These are phyloP conservation scores for Salvia hispanica DNA, from an alignment of 257 asterid species.

Conservation along the genomic window DNA sequence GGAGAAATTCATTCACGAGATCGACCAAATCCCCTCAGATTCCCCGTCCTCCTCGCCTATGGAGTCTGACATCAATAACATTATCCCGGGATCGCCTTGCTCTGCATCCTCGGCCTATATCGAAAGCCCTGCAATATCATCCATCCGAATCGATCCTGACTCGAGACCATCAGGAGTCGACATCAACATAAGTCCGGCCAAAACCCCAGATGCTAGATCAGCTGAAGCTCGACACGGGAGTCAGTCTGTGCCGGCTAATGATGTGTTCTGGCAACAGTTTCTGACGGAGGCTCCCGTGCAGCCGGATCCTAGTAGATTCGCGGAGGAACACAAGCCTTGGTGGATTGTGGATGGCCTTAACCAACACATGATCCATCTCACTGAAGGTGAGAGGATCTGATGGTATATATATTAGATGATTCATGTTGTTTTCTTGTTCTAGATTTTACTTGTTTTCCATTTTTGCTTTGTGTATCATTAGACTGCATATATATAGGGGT, in stretches of 20 bases:
- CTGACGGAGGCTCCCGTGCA: conserved; percentile 66
- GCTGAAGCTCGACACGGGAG: conserved; percentile 20
- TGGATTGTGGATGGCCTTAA: conserved; percentile 60
- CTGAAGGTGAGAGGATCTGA: conserved; percentile 46
- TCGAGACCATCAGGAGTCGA: conserved; percentile 42
- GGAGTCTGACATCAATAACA: conserved; percentile 49
- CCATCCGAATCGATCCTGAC: conserved; percentile 46
- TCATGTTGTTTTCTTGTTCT: conserved; percentile 7
- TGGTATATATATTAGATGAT: conserved; percentile 33
- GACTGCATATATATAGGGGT: too few species aligned
- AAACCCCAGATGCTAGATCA: conserved; percentile 1
- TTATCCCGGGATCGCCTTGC: not conserved
- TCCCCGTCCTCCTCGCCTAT: conserved; percentile 37
- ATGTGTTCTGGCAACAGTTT: conserved; percentile 89
- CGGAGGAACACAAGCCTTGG: conserved; percentile 51
- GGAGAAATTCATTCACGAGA: conserved; percentile 56
- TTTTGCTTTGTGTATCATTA: not conserved
- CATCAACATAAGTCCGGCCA: conserved; percentile 33
- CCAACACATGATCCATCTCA: conserved; percentile 55
- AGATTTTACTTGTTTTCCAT: conserved; percentile 21
- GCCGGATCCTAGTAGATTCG: conserved; percentile 35
- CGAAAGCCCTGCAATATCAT: conserved; percentile 31
- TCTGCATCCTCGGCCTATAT: conserved; percentile 40
- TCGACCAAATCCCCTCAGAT: conserved; percentile 37
- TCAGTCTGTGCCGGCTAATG: conserved; percentile 51